phyloP scores from a whole-genome alignment of 2,329 filamentous ascomycete genomes.

The Myotisia sp. region DNA sequence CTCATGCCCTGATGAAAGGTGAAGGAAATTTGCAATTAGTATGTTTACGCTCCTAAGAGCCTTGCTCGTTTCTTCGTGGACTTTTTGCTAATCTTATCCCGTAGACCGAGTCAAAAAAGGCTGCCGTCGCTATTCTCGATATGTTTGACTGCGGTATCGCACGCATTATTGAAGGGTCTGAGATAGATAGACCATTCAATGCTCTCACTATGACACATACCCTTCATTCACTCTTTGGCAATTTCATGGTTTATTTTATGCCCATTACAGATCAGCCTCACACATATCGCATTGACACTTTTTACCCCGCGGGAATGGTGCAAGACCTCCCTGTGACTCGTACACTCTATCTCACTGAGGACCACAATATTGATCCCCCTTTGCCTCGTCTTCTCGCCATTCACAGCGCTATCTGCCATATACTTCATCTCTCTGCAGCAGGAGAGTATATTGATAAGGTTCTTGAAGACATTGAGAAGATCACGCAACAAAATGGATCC shows the following conservation, averaged over 20 bases:
- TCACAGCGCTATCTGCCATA: slow-evolving; percentile 11
- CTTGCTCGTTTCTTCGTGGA: slow-evolving; percentile 1
- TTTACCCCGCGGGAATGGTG: neutral
- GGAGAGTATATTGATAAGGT: slow-evolving; percentile 14
- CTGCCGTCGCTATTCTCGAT: slow-evolving; percentile 26
- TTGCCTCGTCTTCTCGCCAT: slow-evolving; percentile 13
- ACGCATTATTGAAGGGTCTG: slow-evolving; percentile 25
- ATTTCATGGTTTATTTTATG: slow-evolving; percentile 8
- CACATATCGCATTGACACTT: slow-evolving; percentile 10
- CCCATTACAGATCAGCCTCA: slow-evolving; percentile 5
- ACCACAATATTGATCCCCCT: slow-evolving; percentile 19
- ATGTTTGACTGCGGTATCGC: slow-evolving; percentile 29
- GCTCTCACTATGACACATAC: slow-evolving; percentile 22
- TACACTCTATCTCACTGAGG: slow-evolving; percentile 12
- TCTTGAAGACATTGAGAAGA: slow-evolving; percentile 16
- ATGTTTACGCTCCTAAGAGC: neutral
- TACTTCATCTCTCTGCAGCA: slow-evolving; percentile 15
- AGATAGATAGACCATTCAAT: slow-evolving; percentile 31
- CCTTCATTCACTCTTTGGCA: slow-evolving; percentile 13
- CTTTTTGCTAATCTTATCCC: slow-evolving; percentile 4
- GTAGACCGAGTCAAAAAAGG: slow-evolving; percentile 17
- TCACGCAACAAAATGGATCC: slow-evolving; percentile 13
- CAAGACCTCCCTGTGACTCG: slow-evolving; percentile 10
- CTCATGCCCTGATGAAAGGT: slow-evolving; percentile 13
- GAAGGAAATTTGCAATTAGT: neutral